A percentile compares a stretch with the other conserved stretches of the same genome.
Conservation (phyloP, 1,284 basidiomycete genomes). For the Ustilago vetiveriae region DNA sequence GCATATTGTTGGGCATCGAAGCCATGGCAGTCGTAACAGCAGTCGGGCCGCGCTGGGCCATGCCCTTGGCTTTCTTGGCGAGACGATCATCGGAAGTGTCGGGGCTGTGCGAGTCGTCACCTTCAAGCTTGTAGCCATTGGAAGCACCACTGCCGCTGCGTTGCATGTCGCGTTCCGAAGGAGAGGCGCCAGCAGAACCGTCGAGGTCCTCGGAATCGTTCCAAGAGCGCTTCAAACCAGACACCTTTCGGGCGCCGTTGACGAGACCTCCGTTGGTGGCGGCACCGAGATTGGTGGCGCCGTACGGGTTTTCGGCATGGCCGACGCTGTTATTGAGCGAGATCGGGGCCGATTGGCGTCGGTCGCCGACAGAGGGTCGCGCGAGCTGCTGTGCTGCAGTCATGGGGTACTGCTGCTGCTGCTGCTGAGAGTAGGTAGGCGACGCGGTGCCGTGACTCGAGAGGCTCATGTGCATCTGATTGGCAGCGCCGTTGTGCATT, state of each 20-base stretch:
- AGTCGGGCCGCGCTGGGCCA: conserved; percentile 23
- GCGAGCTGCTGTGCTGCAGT: conserved; percentile 42
- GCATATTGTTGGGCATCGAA: conserved; percentile 41
- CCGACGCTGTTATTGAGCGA: conserved; percentile 44
- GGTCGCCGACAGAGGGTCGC: conserved; percentile 34
- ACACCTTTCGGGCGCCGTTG: conserved; percentile 47
- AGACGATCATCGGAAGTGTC: conserved; percentile 41
- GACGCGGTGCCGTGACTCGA: conserved; percentile 46
- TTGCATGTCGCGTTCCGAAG: conserved; percentile 50
- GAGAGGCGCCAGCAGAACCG: conserved; percentile 39
- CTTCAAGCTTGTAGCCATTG: conserved; percentile 47
- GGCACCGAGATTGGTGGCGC: conserved; percentile 36
- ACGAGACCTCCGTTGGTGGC: conserved; percentile 27
- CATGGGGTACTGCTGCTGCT: conserved; percentile 42
- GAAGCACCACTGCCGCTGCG: conserved; percentile 44
- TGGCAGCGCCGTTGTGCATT: conserved; percentile 39
- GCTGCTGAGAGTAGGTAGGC: conserved; percentile 38
- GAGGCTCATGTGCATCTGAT: conserved; percentile 49
- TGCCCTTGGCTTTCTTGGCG: conserved; percentile 43
- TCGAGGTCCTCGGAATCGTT: conserved; percentile 43
- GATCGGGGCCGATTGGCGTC: conserved; percentile 47
- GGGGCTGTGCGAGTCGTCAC: conserved; percentile 42
- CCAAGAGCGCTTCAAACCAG: conserved; percentile 50
- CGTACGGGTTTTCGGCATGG: conserved; percentile 39
- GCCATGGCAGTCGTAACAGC: conserved; percentile 24